These are phyloP conservation scores for Hordeum marinum DNA, from an alignment of 176 grass and related monocot genomes.

Conservation along the genomic window DNA sequence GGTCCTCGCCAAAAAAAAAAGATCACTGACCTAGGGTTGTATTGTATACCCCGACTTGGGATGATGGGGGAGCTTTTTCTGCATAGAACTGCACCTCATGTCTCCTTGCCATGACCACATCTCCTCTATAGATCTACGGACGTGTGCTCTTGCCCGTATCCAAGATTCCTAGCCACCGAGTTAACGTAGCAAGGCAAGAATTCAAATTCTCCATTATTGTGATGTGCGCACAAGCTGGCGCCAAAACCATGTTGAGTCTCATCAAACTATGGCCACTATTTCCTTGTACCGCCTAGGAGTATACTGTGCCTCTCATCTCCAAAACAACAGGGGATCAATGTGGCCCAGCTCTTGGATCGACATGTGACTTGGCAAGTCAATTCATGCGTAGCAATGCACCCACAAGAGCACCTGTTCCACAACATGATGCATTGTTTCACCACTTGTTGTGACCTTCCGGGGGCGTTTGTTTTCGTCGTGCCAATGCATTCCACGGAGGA, in stretches of 20 bases:
- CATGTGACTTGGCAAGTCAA: slow-evolving; percentile 10
- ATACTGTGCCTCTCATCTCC: background rate
- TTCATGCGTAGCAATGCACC: slow-evolving; percentile 8
- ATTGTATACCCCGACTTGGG: background rate
- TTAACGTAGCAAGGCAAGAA: background rate
- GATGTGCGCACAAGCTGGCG: background rate
- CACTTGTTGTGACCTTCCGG: background rate
- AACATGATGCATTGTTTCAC: slow-evolving; percentile 9
- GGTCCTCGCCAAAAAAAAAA: no score
- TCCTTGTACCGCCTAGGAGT: background rate
- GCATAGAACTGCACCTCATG: background rate
- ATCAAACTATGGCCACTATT: slow-evolving; percentile 1
- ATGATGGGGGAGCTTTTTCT: background rate
- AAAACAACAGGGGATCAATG: background rate
- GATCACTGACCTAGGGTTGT: background rate
- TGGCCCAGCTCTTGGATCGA: slow-evolving; percentile 8
- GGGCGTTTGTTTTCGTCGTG: background rate
- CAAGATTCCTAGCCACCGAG: background rate
- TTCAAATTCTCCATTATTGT: background rate
- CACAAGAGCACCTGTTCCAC: slow-evolving; percentile 1
- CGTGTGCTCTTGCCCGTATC: background rate
- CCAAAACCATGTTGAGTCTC: slow-evolving; percentile 11
- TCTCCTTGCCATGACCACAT: background rate
- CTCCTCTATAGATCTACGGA: background rate
- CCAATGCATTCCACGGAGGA: background rate